These are phyloP conservation scores for Teunomyces kruisii DNA, from an alignment of 805 yeast species.

Conservation along the genomic window DNA sequence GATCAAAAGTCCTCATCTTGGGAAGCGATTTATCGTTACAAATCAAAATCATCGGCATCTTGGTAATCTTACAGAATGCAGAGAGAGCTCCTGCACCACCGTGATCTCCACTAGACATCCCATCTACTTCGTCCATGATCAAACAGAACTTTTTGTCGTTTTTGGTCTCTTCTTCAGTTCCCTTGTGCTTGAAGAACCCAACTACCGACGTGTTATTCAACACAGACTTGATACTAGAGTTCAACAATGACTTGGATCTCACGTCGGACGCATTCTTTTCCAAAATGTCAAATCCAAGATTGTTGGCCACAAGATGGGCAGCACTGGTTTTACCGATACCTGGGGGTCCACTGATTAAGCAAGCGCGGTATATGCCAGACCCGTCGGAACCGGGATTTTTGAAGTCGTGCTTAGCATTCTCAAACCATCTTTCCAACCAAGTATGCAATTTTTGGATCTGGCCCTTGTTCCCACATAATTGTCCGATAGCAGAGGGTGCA, in stretches of 20 bases:
- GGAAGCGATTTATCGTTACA: constrained; percentile 93
- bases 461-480: constrained; percentile 89
- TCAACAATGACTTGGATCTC: constrained; percentile 76
- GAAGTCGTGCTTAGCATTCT: constrained; percentile 53
- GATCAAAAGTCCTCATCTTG: constrained; percentile 94
- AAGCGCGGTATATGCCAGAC: constrained; percentile 73
- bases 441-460: constrained; percentile 60
- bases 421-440: constrained; percentile 83
- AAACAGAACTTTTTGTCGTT: constrained; percentile 67
- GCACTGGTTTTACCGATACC: constrained; percentile 85
- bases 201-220: constrained; percentile 79
- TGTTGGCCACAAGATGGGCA: constrained; percentile 71
- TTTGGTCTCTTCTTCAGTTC: constrained; percentile 20
- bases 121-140: constrained; percentile 98
- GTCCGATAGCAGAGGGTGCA: constrained; percentile 75
- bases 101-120: constrained; percentile 98
- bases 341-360: constrained; percentile 83
- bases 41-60: constrained; percentile 86
- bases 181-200: constrained; percentile 60
- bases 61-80: constrained; percentile 77
- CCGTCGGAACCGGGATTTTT: constrained; percentile 62
- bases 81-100: constrained; percentile 98
- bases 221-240: constrained; percentile 65
- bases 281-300: constrained; percentile 68
- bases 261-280: constrained; percentile 89